Evolutionary conservation across 129 eudicot species (phyloP), one percentile per base, ranked within the genome.

Genomic region (Escallonia herrerae): DNA sequence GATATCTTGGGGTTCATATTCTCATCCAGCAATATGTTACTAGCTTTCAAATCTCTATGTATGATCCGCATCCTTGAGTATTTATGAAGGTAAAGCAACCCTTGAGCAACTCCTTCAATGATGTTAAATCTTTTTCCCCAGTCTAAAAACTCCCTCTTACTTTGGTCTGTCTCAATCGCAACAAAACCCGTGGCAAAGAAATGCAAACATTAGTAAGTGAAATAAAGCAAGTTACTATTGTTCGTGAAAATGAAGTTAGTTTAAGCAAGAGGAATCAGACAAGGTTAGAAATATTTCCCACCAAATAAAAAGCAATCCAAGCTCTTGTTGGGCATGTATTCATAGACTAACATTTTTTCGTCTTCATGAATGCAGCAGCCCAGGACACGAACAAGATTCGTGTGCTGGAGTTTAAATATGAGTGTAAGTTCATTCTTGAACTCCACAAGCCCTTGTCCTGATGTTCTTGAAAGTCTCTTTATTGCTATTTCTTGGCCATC

Each of bases 391-490:
- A 78, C 82, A 14, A 78, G 74, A 55, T 78, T 78, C 5, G 56
- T 69, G 44, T 77, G 82, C 33, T 77, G 82, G 40, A 77, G 66
- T 67, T 72, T 77, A 13, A 75, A 50, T 50, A 78, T 63, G 44
- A 72, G 74, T n/a, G 63, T 62, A 5, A 78, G 74, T 57, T 78
- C 82, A 51, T 74, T 78, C 15, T 72, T 78, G 56, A 78, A 72
- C 78, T 78, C 82, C 10, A 58, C 62, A 47, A 72, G 40, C 43
- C 78, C 78, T 46, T 78, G 82, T 15, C 63, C 58, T 3, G 82
- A 72, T 11, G 56, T 44, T 56, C 45, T 59, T 48, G 78, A 78
- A 7, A 78, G 74, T 44, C 67, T 38, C 55, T 78, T 67, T 5
- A 78, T 68, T 40, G 78, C 82, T 45, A 78, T 57, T 13, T 72